A percentile compares a stretch with the other conserved stretches of the same genome.
Conservation (phyloP, 2,329 filamentous ascomycete genomes). For the Chaetothyriales sp. region DNA sequence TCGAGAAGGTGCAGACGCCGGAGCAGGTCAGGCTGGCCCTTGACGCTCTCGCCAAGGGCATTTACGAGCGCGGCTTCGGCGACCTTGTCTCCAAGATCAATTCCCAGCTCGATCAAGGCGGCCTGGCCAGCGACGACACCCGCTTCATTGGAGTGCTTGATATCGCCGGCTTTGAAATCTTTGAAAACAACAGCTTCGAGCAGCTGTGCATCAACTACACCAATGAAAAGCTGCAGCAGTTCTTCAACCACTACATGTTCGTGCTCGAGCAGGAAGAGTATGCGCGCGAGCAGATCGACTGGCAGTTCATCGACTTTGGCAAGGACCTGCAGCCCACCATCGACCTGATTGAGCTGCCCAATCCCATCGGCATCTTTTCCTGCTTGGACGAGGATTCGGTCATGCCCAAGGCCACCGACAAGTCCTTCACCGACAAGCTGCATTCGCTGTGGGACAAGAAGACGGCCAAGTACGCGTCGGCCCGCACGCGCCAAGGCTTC, state of each 20-base stretch:
- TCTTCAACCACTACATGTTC: conserved; percentile 99
- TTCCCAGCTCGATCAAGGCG: conserved; percentile 72
- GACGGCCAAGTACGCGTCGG: conserved; percentile 80
- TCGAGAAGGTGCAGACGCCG: conserved; percentile 94
- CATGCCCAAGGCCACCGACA: conserved; percentile 97
- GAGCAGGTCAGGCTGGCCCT: conserved; percentile 86
- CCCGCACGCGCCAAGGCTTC: conserved; percentile 79
- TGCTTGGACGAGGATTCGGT: conserved; percentile 96
- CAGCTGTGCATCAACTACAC: conserved; percentile 99
- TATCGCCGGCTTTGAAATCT: conserved; percentile 98
- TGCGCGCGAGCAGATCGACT: conserved; percentile 92
- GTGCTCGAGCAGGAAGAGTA: conserved; percentile 98
- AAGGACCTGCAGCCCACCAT: conserved; percentile 95
- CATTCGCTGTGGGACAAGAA: conserved; percentile 95
- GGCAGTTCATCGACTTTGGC: conserved; percentile 99
- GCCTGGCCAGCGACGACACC: conserved; percentile 70
- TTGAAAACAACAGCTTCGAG: conserved; percentile 96
- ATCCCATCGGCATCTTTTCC: conserved; percentile 97
- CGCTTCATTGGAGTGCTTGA: conserved; percentile 96
- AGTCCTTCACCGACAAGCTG: conserved; percentile 94
- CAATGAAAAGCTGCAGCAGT: conserved; percentile 97
- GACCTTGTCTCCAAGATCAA: conserved; percentile 89
- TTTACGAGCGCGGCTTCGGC: conserved; percentile 92
- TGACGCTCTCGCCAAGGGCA: conserved; percentile 87
- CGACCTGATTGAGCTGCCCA: conserved; percentile 87